These are phyloP conservation scores for Selaginella moellendorffii DNA, from an alignment of 75 land plant genomes.

Conservation along the genomic window DNA sequence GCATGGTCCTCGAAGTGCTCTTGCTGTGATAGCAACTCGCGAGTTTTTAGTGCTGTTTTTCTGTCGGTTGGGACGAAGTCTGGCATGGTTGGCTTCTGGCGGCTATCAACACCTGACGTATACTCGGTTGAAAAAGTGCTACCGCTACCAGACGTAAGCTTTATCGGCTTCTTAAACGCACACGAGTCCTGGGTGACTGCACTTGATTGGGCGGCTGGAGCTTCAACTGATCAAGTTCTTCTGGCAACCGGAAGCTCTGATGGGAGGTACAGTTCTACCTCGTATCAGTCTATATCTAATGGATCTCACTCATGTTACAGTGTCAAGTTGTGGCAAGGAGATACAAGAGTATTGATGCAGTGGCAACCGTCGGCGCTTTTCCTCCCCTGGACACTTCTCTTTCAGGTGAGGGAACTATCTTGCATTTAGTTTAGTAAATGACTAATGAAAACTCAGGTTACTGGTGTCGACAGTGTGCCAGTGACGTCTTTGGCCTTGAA, in stretches of 20 bases:
- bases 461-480: neutral
- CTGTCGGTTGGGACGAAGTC: conserved; percentile 1
- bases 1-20: neutral
- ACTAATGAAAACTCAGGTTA: neutral
- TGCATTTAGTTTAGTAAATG: neutral
- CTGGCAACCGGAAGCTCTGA: conserved; percentile 2
- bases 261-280: neutral
- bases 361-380: neutral
- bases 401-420: neutral
- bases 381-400: neutral
- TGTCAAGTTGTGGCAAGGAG: conserved; percentile 9
- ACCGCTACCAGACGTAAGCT: neutral
- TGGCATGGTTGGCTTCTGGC: neutral
- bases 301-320: neutral
- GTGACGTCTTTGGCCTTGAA: conserved; percentile 3
- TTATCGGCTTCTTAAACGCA: conserved; percentile 1
- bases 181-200: conserved; percentile 9
- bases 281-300: neutral
- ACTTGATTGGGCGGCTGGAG: neutral
- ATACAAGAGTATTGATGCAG: neutral
- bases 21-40: neutral
- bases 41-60: neutral
- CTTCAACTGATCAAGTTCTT: neutral
- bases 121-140: neutral
- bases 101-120: neutral